Conservation (phyloP, 768 basidiomycete species). For the Mrakia hoshinonis region DNA sequence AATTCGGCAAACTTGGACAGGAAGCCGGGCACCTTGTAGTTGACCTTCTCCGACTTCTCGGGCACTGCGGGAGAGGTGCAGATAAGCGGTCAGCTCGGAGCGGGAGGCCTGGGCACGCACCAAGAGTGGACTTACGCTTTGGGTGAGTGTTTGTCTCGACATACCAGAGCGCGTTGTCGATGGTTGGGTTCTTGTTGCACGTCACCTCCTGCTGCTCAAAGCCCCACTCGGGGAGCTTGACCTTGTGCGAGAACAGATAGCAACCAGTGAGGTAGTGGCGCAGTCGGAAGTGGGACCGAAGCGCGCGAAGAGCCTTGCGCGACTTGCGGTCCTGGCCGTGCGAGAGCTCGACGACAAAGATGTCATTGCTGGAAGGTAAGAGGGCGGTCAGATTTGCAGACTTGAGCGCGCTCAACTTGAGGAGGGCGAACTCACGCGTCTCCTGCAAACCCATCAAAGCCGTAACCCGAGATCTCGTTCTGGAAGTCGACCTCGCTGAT, state of each 20-base stretch:
- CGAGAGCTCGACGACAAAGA: constrained; percentile 28
- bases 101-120: not conserved
- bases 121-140: constrained; percentile 47
- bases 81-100: not conserved
- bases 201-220: constrained; percentile 99
- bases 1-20: constrained; percentile 82
- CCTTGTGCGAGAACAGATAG: constrained; percentile 95
- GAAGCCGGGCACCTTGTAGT: constrained; percentile 85
- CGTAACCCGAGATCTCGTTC: constrained; percentile 94
- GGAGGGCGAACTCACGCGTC: constrained; percentile 25
- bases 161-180: constrained; percentile 83
- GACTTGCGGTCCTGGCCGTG: constrained; percentile 53
- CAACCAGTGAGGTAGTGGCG: constrained; percentile 81
- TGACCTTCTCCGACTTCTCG: constrained; percentile 64
- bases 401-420: not conserved
- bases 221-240: constrained; percentile 95
- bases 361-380: constrained; percentile 24
- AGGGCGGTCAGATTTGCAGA: no score
- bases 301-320: constrained; percentile 60
- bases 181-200: constrained; percentile 93
- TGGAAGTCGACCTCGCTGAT: constrained; percentile 98
- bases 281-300: constrained; percentile 73
- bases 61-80: constrained; percentile 50
- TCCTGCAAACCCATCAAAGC: constrained; percentile 54
- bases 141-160: constrained; percentile 77